These are phyloP conservation scores for Strobilomyces confusus DNA, from an alignment of 768 basidiomycete genomes.

Conservation along the genomic window DNA sequence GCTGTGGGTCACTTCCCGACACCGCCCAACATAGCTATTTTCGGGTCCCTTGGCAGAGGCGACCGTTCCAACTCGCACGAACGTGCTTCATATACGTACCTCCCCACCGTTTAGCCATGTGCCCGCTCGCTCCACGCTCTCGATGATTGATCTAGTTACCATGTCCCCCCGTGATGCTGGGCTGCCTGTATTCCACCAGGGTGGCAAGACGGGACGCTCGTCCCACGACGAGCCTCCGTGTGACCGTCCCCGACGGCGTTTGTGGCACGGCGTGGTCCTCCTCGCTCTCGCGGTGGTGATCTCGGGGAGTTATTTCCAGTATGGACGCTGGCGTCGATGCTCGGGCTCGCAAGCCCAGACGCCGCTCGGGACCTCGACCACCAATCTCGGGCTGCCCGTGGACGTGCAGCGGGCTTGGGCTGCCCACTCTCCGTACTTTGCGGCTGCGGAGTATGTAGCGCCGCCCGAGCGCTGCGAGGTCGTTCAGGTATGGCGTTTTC, in stretches of 20 bases:
- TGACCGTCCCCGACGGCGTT: not conserved
- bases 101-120: not conserved
- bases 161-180: not conserved
- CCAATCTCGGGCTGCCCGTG: constrained; percentile 12
- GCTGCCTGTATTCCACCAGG: constrained; percentile 7
- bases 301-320: constrained; percentile 11
- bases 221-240: not conserved
- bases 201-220: constrained; percentile 2
- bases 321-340: constrained; percentile 6
- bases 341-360: not conserved
- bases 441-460: constrained; percentile 41
- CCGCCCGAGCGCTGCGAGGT: constrained; percentile 50
- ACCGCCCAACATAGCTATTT: not conserved
- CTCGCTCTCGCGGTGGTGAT: constrained; percentile 17
- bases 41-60: constrained; percentile 5
- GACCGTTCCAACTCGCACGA: constrained; percentile 16
- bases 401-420: constrained; percentile 45
- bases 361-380: not conserved
- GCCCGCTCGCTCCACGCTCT: constrained; percentile 3
- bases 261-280: constrained; percentile 1
- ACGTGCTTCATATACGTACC: constrained; percentile 21
- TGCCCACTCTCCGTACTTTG: constrained; percentile 58
- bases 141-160: not conserved
- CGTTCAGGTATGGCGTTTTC: constrained; percentile 43
- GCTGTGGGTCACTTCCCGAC: not conserved